These are phyloP conservation scores for Bjerkandera adusta DNA, from an alignment of 1,284 basidiomycete genomes.

Conservation along the genomic window DNA sequence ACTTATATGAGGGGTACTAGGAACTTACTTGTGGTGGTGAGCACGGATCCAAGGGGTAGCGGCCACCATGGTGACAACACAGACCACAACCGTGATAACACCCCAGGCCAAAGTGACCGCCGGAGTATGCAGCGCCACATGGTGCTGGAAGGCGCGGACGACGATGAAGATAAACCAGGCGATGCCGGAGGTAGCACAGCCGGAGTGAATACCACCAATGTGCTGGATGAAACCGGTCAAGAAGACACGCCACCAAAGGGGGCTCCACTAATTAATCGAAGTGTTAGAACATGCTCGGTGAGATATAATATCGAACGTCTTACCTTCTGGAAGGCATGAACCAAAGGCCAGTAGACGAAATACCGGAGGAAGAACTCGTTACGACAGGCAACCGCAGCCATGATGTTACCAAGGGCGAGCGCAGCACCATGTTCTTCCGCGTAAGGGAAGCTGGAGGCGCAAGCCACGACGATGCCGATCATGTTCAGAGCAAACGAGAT, in stretches of 20 bases:
- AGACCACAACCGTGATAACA: slow-evolving; percentile 10
- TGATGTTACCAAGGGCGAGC: slow-evolving; percentile 14
- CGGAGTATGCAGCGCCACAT: slow-evolving; percentile 5
- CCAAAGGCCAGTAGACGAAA: slow-evolving; percentile 14
- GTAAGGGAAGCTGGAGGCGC: slow-evolving; percentile 5
- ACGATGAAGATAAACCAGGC: slow-evolving; percentile 16
- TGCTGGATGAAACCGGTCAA: slow-evolving; percentile 15
- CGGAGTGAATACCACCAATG: slow-evolving; percentile 17
- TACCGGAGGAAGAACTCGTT: slow-evolving; percentile 17
- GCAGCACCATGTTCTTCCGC: slow-evolving; percentile 13
- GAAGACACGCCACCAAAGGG: slow-evolving; percentile 12
- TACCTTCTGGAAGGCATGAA: slow-evolving; percentile 17
- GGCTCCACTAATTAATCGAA: slow-evolving; percentile 10
- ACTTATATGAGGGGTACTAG: neutral
- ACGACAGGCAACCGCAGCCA: slow-evolving; percentile 15
- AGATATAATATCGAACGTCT: neutral
- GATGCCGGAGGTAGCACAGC: slow-evolving; percentile 11
- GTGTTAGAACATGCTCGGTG: neutral
- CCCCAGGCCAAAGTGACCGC: slow-evolving; percentile 14
- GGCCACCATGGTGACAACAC: slow-evolving; percentile 11
- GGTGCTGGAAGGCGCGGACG: slow-evolving; percentile 14
- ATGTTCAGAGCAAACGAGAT: slow-evolving; percentile 13
- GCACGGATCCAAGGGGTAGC: slow-evolving; percentile 15
- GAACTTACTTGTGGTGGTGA: slow-evolving; percentile 15
- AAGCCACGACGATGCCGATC: slow-evolving; percentile 14